Conservation (phyloP, 306 rosid genomes). For the Prunus mume region DNA sequence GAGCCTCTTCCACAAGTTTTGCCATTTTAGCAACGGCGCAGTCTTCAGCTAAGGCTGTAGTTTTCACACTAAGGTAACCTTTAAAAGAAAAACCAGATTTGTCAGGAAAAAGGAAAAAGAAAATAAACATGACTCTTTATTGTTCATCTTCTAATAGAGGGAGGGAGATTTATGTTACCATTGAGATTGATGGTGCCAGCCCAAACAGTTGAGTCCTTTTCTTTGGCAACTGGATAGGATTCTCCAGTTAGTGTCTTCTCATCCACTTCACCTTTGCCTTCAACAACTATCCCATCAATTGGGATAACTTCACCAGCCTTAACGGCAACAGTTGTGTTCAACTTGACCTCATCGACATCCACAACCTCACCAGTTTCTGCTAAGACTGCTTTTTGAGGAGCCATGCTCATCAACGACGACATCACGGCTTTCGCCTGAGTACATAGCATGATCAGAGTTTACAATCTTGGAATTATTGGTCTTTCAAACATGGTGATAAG, state of each 20-base stretch:
- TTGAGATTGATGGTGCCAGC: slow-evolving; percentile 91
- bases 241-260: slow-evolving; percentile 91
- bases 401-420: slow-evolving; percentile 77
- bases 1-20: slow-evolving; percentile 94
- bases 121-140: not conserved
- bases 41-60: slow-evolving; percentile 82
- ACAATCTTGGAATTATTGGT: too few relatives aligned
- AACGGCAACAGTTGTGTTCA: slow-evolving; percentile 64
- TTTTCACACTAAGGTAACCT: slow-evolving; percentile 89
- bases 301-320: slow-evolving; percentile 92
- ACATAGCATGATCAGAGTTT: slow-evolving; percentile 16
- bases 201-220: slow-evolving; percentile 71
- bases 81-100: slow-evolving; percentile 14
- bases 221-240: slow-evolving; percentile 85
- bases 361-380: slow-evolving; percentile 82
- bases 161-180: slow-evolving; percentile 41
- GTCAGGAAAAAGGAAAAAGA: not conserved
- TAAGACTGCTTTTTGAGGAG: slow-evolving; percentile 82
- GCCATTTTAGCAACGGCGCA: slow-evolving; percentile 95
- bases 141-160: not conserved
- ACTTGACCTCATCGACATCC: slow-evolving; percentile 71
- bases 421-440: slow-evolving; percentile 82
- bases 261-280: slow-evolving; percentile 81
- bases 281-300: slow-evolving; percentile 80
- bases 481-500: too few relatives aligned